Percentiles rank a stretch among this genome's conserved stretches.
Conservation (phyloP, 1,284 basidiomycete species). For the Spongiforma sp. region DNA sequence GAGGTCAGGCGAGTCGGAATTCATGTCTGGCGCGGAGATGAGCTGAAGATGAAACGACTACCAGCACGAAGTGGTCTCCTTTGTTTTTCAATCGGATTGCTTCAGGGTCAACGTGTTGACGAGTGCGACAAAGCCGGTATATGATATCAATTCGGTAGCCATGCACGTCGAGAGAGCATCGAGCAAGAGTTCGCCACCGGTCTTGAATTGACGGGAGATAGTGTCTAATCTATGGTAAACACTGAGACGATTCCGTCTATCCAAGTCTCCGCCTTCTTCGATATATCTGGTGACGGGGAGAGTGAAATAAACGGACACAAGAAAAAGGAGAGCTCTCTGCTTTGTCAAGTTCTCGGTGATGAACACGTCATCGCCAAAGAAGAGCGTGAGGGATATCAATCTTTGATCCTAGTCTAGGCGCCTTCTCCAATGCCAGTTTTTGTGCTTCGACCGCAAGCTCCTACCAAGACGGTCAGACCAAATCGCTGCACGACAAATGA, state of each 20-base stretch:
- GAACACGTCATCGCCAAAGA: constrained; percentile 84
- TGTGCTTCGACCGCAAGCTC: constrained; percentile 82
- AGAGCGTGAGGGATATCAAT: constrained; percentile 94
- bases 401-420: constrained; percentile 89
- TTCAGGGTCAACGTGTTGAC: constrained; percentile 80
- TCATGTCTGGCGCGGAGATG: constrained; percentile 72
- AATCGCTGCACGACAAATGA: not conserved
- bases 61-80: constrained; percentile 53
- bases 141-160: constrained; percentile 87
- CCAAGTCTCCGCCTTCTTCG: constrained; percentile 98
- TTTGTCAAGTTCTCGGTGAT: constrained; percentile 76
- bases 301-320: too few species aligned
- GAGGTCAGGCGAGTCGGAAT: constrained; percentile 71
- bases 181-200: constrained; percentile 76
- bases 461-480: constrained; percentile 40
- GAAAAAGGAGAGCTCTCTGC: constrained; percentile 61
- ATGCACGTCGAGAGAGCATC: constrained; percentile 96
- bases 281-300: constrained; percentile 74
- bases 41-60: constrained; percentile 53
- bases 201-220: constrained; percentile 85
- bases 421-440: constrained; percentile 89
- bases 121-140: constrained; percentile 91
- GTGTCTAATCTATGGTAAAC: constrained; percentile 92
- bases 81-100: constrained; percentile 91
- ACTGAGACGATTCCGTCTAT: constrained; percentile 94